Conservation (phyloP, 805 yeast species). For the Lipomyces kockii region DNA sequence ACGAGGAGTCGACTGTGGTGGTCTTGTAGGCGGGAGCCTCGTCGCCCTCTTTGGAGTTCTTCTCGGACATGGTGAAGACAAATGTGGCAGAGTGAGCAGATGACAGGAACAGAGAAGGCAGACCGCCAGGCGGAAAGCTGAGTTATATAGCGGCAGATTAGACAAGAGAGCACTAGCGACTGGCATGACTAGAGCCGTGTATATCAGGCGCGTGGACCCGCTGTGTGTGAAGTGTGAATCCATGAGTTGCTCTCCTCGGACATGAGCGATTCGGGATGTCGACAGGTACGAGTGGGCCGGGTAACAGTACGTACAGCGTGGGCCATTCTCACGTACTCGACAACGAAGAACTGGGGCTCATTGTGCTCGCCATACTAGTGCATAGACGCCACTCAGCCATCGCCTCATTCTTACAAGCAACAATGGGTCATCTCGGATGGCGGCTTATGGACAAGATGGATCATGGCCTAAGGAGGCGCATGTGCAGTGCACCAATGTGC, state of each 20-base stretch:
- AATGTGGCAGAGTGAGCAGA: background rate
- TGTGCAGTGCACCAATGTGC: too few species aligned
- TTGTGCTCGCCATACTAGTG: too few species aligned
- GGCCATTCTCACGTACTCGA: background rate
- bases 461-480: too few species aligned
- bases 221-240: background rate
- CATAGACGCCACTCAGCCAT: too few species aligned
- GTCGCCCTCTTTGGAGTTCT: conserved; percentile 1
- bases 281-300: background rate
- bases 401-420: too few species aligned
- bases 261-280: background rate
- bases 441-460: too few species aligned
- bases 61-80: conserved; percentile 4
- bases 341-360: too few species aligned
- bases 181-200: background rate
- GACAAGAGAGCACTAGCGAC: background rate
- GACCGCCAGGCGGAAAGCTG: background rate
- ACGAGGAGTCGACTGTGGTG: conserved; percentile 10
- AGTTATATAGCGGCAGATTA: background rate
- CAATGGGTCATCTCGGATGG: too few species aligned
- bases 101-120: background rate
- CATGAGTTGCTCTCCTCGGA: background rate
- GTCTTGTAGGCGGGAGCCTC: background rate
- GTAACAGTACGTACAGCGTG: background rate
- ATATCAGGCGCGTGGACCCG: background rate